phyloP scores from a whole-genome alignment of 805 yeast genomes.

The Candida easanensis region DNA sequence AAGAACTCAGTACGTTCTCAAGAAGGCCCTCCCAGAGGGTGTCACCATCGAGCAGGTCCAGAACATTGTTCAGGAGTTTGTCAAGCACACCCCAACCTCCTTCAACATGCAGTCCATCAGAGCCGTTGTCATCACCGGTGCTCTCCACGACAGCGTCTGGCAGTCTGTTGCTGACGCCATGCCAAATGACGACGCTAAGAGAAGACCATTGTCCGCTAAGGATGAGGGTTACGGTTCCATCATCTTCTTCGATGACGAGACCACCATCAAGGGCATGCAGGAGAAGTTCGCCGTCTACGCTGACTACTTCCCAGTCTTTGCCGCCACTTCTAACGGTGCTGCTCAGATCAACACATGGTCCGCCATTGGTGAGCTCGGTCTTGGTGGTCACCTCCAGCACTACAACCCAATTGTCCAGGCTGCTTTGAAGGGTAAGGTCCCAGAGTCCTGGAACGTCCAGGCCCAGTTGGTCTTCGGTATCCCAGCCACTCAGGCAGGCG shows the following conservation, averaged over 20 bases:
- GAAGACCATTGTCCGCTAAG: constrained; percentile 40
- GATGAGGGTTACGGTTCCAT: constrained; percentile 49
- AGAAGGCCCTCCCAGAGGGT: constrained; percentile 41
- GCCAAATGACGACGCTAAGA: constrained; percentile 36
- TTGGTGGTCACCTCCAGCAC: constrained; percentile 54
- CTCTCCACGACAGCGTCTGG: constrained; percentile 46
- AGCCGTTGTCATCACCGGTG: constrained; percentile 46
- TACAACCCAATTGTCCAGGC: constrained; percentile 44
- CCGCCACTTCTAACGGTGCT: constrained; percentile 46
- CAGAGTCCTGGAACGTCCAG: constrained; percentile 42
- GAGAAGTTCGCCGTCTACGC: constrained; percentile 41
- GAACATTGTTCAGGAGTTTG: constrained; percentile 39
- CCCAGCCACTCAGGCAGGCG: constrained; percentile 35
- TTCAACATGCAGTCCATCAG: constrained; percentile 52
- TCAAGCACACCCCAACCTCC: constrained; percentile 48
- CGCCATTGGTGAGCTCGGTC: constrained; percentile 40
- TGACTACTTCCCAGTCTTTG: constrained; percentile 45
- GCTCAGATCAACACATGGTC: constrained; percentile 52
- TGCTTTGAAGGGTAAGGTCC: constrained; percentile 39
- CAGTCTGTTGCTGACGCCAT: constrained; percentile 36
- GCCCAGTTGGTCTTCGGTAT: constrained; percentile 52
- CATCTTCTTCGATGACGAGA: constrained; percentile 45
- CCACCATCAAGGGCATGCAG: constrained; percentile 38
- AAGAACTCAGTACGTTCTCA: constrained; percentile 46
- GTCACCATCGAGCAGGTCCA: constrained; percentile 39